These are phyloP conservation scores for Arabidopsis hybrid DNA, from an alignment of 441 rosid genomes.

Conservation along the genomic window DNA sequence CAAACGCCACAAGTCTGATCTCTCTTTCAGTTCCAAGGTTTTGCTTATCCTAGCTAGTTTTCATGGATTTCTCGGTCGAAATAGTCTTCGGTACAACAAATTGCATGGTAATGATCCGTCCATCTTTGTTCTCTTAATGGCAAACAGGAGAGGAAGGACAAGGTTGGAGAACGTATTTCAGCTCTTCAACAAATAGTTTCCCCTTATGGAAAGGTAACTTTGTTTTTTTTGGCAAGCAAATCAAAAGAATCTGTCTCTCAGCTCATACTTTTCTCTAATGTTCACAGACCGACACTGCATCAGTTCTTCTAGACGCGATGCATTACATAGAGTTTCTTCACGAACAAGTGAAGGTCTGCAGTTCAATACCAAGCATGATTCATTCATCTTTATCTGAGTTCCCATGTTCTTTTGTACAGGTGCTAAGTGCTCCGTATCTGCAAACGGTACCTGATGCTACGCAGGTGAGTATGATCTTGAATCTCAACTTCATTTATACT, in stretches of 20 bases:
- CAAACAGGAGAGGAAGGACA: conserved; percentile 84
- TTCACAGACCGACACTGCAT: conserved; percentile 95
- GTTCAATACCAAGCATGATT: background rate
- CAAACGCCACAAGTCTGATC: conserved; percentile 77
- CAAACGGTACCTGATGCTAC: conserved; percentile 57
- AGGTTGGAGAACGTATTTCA: conserved; percentile 80
- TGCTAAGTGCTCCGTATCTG: conserved; percentile 93
- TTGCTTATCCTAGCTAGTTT: conserved; percentile 9
- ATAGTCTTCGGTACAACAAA: background rate
- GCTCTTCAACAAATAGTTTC: conserved; percentile 97
- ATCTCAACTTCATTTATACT: conserved; percentile 10
- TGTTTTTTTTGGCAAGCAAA: background rate
- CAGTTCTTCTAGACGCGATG: conserved; percentile 86
- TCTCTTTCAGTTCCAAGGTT: conserved; percentile 83
- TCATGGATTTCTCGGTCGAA: background rate
- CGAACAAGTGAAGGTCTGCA: conserved; percentile 91
- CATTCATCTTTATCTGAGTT: background rate
- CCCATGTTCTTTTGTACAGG: conserved; percentile 48
- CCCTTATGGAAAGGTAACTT: conserved; percentile 89
- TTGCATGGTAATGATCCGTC: conserved; percentile 12
- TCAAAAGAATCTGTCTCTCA: conserved; percentile 7
- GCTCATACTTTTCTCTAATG: conserved; percentile 5
- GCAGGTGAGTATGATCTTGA: conserved; percentile 56
- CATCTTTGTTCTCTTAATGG: conserved; percentile 32
- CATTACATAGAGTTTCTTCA: conserved; percentile 92